Percentiles rank a stretch among this genome's conserved stretches.
These are phyloP conservation scores for Lachnellula suecica DNA, from an alignment of 2,329 filamentous ascomycete species.

Conservation along the genomic window DNA sequence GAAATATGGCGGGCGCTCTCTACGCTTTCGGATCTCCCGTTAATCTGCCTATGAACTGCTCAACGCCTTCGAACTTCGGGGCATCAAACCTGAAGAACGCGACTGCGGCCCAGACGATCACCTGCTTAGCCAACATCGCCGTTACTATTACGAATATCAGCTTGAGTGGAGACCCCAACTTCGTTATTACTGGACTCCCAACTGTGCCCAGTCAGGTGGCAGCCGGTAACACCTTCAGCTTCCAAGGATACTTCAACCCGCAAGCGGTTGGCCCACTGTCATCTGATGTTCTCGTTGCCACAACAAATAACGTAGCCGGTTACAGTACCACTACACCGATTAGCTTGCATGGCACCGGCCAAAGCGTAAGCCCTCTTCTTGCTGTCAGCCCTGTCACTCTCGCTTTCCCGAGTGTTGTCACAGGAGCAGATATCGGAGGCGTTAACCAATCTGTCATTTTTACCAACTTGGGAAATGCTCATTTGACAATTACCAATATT, in stretches of 20 bases:
- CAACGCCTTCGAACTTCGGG: constrained; percentile 47
- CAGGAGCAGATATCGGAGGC: constrained; percentile 39
- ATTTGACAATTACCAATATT: constrained; percentile 43
- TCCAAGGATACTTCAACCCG: constrained; percentile 46
- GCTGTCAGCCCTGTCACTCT: constrained; percentile 47
- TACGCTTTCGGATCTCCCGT: constrained; percentile 57
- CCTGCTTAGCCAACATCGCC: constrained; percentile 47
- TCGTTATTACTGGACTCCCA: constrained; percentile 33
- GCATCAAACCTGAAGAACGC: constrained; percentile 40
- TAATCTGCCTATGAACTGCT: constrained; percentile 53
- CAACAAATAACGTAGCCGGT: constrained; percentile 44
- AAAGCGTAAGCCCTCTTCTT: constrained; percentile 46
- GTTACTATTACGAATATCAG: constrained; percentile 41
- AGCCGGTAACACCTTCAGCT: constrained; percentile 40
- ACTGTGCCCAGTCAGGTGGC: constrained; percentile 34
- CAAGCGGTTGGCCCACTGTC: constrained; percentile 47
- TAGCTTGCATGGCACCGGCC: constrained; percentile 47
- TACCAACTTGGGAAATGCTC: constrained; percentile 48
- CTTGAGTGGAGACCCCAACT: constrained; percentile 39
- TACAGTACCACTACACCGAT: constrained; percentile 48
- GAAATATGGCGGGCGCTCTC: constrained; percentile 48
- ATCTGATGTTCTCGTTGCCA: constrained; percentile 46
- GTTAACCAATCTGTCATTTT: constrained; percentile 45
- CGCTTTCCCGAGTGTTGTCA: constrained; percentile 49
- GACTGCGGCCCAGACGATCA: constrained; percentile 37